Evolutionary conservation across 192 early-diverging fungal genomes (phyloP).

Genomic region (Rhizophagus clarus): DNA sequence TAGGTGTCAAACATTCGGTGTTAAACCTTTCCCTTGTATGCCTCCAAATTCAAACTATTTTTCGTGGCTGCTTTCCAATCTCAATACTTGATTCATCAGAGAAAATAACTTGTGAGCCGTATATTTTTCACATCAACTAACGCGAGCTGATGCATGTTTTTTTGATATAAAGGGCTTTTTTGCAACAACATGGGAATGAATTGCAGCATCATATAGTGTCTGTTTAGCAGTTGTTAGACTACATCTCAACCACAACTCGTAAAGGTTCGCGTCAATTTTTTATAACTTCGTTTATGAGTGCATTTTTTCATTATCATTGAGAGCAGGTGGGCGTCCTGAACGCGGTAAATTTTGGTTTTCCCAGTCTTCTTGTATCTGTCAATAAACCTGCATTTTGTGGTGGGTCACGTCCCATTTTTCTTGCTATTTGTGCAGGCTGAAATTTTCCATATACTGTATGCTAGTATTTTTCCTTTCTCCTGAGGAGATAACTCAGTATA

Average conservation of each 20-base stretch:
- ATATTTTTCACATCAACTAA: slow-evolving; percentile 4
- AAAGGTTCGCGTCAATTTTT: background rate
- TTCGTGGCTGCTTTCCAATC: background rate
- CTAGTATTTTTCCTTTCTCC: too few relatives aligned
- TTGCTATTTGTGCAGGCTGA: too few relatives aligned
- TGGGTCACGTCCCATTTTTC: too few relatives aligned
- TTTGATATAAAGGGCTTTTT: background rate
- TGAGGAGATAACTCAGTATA: too few relatives aligned
- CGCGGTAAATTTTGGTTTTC: too few relatives aligned
- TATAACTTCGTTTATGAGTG: background rate
- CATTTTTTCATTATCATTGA: background rate
- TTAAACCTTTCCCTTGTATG: background rate
- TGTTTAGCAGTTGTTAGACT: background rate
- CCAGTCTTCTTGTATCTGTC: too few relatives aligned
- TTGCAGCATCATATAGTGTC: too few relatives aligned
- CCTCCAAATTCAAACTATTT: background rate
- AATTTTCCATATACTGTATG: too few relatives aligned
- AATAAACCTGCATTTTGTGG: too few relatives aligned
- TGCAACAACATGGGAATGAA: background rate
- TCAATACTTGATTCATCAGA: slow-evolving; percentile 8
- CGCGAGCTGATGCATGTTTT: background rate
- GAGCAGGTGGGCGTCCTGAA: background rate
- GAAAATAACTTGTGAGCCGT: background rate
- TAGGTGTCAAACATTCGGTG: background rate
- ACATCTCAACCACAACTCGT: background rate